Conservation (phyloP, 371 early-diverging fungal species). For the Haplosporangium sp. region DNA sequence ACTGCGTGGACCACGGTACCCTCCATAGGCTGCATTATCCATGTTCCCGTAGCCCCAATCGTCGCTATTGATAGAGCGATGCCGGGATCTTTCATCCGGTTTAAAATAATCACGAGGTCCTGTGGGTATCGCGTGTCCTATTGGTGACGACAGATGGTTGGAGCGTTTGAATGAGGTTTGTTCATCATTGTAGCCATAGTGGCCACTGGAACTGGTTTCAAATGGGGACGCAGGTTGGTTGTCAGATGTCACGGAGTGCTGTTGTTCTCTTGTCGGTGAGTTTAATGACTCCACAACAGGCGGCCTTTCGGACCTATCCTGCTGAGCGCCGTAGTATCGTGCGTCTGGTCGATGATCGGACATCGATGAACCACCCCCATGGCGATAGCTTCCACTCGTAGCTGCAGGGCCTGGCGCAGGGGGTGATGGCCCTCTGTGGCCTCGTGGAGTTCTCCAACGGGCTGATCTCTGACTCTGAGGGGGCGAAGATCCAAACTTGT, state of each 20-base stretch:
- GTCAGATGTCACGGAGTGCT: conserved; percentile 36
- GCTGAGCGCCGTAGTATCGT: conserved; percentile 27
- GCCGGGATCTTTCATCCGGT: conserved; percentile 34
- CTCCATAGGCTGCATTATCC: conserved; percentile 31
- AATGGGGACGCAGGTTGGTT: conserved; percentile 13
- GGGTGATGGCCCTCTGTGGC: conserved; percentile 30
- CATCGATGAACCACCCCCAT: conserved; percentile 1
- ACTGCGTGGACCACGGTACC: conserved; percentile 42
- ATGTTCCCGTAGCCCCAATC: conserved; percentile 36
- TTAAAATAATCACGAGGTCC: conserved; percentile 42
- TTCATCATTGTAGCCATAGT: conserved; percentile 29
- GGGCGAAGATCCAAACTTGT: conserved; percentile 20
- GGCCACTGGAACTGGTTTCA: conserved; percentile 9
- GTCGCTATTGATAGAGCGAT: conserved; percentile 41
- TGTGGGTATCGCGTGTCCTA: conserved; percentile 19
- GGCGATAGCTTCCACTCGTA: conserved; percentile 13
- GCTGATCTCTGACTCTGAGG: conserved; percentile 9
- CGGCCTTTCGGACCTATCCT: conserved; percentile 15
- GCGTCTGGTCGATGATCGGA: conserved; percentile 15
- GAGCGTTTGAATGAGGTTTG: conserved; percentile 24
- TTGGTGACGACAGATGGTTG: conserved; percentile 29
- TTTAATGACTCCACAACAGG: conserved; percentile 3
- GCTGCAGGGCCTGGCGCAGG: conserved; percentile 6
- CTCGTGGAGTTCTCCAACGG: conserved; percentile 38
- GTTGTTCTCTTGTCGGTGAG: conserved; percentile 40